phyloP scores from a whole-genome alignment of 768 basidiomycete species.

The Kwoniella newhampshirensis region DNA sequence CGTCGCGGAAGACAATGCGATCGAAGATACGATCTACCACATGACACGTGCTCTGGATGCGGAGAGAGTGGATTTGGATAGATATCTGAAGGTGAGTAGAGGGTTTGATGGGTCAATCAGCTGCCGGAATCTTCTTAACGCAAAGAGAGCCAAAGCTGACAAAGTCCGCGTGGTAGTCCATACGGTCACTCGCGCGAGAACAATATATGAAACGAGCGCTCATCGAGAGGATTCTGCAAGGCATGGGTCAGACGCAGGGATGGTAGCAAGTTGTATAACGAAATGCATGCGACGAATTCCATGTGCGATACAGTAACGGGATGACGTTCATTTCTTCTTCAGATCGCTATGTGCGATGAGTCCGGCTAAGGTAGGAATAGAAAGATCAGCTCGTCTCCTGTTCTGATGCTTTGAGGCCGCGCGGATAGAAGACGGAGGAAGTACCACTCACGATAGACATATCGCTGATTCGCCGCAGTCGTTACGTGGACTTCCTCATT shows the following conservation, averaged over 20 bases:
- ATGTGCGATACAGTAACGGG: too few species aligned
- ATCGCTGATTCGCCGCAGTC: conserved; percentile 42
- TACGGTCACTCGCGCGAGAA: conserved; percentile 84
- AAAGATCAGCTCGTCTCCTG: background rate
- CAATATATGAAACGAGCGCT: conserved; percentile 96
- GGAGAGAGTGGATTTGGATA: conserved; percentile 82
- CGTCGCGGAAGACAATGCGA: conserved; percentile 98
- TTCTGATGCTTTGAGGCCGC: background rate
- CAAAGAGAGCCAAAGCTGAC: too few species aligned
- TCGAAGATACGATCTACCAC: conserved; percentile 97
- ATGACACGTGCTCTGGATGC: conserved; percentile 84
- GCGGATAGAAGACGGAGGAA: background rate
- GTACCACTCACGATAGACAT: conserved; percentile 44
- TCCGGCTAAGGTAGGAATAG: conserved; percentile 26
- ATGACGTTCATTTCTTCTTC: conserved; percentile 23
- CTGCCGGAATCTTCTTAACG: too few species aligned
- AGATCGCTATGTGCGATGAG: conserved; percentile 41
- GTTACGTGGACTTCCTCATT: conserved; percentile 44
- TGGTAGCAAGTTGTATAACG: conserved; percentile 22
- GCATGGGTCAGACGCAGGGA: conserved; percentile 48
- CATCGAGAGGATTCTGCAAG: conserved; percentile 74
- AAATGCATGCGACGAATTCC: too few species aligned
- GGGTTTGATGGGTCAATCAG: conserved; percentile 6
- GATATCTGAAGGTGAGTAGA: conserved; percentile 78
- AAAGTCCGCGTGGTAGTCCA: conserved; percentile 58